These are phyloP conservation scores for Macrophomina phaseolina DNA, from an alignment of 2,329 filamentous ascomycete genomes.

Conservation along the genomic window DNA sequence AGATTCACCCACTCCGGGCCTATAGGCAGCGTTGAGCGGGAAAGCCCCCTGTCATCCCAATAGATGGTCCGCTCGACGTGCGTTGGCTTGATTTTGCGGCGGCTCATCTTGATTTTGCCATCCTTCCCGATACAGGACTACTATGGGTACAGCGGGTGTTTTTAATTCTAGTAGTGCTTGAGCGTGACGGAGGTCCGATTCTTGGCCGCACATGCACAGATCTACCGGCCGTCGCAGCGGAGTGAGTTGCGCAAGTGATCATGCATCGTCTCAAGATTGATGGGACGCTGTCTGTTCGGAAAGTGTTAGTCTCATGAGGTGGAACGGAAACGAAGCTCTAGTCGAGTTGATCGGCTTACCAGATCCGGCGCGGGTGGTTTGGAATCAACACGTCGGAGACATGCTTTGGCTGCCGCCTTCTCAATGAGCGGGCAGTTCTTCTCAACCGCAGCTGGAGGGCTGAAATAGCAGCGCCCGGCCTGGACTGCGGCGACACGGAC, in stretches of 20 bases:
- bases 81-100: conserved; percentile 51
- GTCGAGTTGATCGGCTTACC: conserved; percentile 39
- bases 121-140: conserved; percentile 45
- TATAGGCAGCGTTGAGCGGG: conserved; percentile 41
- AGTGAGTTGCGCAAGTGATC: conserved; percentile 55
- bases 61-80: conserved; percentile 53
- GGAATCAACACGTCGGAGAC: conserved; percentile 57
- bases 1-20: conserved; percentile 32
- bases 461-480: conserved; percentile 65
- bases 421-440: conserved; percentile 65
- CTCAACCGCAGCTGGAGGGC: conserved; percentile 59
- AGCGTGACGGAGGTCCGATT: conserved; percentile 45
- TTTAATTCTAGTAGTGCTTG: conserved; percentile 48
- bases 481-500: conserved; percentile 58
- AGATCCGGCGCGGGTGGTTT: conserved; percentile 55
- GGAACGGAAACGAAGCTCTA: neutral
- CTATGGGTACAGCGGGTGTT: conserved; percentile 48
- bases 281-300: conserved; percentile 44
- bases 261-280: conserved; percentile 48
- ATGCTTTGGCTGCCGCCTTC: conserved; percentile 60
- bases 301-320: conserved; percentile 10
- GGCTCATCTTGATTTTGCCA: conserved; percentile 44
- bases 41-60: conserved; percentile 45
- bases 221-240: conserved; percentile 47
- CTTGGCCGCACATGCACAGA: conserved; percentile 44